These are phyloP conservation scores for Solanum hybrid DNA, from an alignment of 305 asterid species.

Conservation along the genomic window DNA sequence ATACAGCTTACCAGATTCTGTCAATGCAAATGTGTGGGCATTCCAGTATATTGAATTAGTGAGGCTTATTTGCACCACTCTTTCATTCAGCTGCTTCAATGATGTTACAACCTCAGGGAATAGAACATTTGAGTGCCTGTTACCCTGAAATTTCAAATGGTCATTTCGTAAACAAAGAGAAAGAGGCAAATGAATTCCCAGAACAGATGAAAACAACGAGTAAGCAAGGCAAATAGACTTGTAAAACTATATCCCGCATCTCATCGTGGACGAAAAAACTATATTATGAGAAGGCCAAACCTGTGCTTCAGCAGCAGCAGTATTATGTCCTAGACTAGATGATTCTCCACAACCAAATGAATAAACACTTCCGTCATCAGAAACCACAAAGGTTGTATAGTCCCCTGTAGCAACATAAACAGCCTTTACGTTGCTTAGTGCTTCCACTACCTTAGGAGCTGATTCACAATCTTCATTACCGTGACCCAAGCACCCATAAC, in stretches of 20 bases:
- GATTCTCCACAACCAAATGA: constrained; percentile 85
- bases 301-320: constrained; percentile 47
- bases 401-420: constrained; percentile 76
- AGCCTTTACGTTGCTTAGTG: constrained; percentile 61
- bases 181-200: background rate
- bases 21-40: constrained; percentile 85
- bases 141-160: constrained; percentile 30
- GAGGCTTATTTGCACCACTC: constrained; percentile 80
- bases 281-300: constrained; percentile 16
- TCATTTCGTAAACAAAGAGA: background rate
- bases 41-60: constrained; percentile 82
- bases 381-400: constrained; percentile 74
- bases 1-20: constrained; percentile 71
- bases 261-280: background rate
- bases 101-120: constrained; percentile 69
- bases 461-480: constrained; percentile 80
- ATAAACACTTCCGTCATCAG: constrained; percentile 66
- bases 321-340: constrained; percentile 61
- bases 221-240: background rate
- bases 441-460: constrained; percentile 74
- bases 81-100: constrained; percentile 56
- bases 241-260: background rate
- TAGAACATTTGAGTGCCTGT: constrained; percentile 48
- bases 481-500: constrained; percentile 87
- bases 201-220: background rate